phyloP scores from a whole-genome alignment of 768 basidiomycete genomes.

The Xerocomellus intermedius region DNA sequence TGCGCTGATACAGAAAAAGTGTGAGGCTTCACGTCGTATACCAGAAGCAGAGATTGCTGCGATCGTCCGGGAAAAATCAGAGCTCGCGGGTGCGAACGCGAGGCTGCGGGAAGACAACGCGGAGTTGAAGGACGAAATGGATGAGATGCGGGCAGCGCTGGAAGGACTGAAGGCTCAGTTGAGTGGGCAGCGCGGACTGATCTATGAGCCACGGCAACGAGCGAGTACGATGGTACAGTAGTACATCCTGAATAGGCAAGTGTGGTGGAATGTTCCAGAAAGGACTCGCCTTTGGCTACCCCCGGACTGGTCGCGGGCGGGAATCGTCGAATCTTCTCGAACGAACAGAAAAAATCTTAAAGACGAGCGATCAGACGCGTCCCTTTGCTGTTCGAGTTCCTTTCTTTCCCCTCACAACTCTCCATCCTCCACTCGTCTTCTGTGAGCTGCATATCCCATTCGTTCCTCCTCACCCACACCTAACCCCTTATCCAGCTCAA shows the following conservation, averaged over 20 bases:
- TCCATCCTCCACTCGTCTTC: conserved; percentile 4
- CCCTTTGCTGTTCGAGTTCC: conserved; percentile 1
- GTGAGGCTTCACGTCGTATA: conserved; percentile 35
- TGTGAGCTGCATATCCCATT: conserved; percentile 10
- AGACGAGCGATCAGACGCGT: conserved; percentile 24
- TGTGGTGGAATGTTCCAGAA: conserved; percentile 38
- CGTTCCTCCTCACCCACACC: background rate
- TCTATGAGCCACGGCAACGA: conserved; percentile 49
- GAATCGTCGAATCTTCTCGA: conserved; percentile 46
- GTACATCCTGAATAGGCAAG: conserved; percentile 26
- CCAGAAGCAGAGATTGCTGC: conserved; percentile 43
- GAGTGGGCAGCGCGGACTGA: conserved; percentile 43
- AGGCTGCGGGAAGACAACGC: conserved; percentile 59
- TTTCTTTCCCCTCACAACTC: conserved; percentile 13
- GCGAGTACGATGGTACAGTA: conserved; percentile 20
- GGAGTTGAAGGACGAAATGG: conserved; percentile 51
- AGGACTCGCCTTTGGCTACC: conserved; percentile 11
- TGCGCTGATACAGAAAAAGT: conserved; percentile 43
- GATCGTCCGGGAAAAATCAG: conserved; percentile 46
- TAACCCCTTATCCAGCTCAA: conserved; percentile 23
- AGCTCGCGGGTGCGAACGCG: conserved; percentile 48
- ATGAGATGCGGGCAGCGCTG: conserved; percentile 70
- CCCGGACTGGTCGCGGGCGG: conserved; percentile 13
- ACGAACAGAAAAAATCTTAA: conserved; percentile 35
- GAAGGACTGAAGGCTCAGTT: conserved; percentile 61